phyloP scores from a whole-genome alignment of 2,329 filamentous ascomycete genomes.

The Venturia oleaginea region DNA sequence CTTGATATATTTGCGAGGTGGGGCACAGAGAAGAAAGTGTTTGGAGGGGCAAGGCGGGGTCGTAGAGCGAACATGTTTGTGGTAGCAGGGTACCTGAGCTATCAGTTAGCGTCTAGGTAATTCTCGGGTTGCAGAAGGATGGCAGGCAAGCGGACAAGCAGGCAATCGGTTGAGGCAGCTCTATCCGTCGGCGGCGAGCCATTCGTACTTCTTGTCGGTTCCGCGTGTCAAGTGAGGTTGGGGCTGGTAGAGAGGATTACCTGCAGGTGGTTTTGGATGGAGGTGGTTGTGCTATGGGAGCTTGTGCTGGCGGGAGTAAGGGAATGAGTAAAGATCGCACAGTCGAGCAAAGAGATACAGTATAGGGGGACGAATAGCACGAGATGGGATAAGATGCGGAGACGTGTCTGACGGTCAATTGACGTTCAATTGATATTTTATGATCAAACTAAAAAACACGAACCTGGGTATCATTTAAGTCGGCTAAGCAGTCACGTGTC shows the following conservation, averaged over 20 bases:
- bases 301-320: not conserved
- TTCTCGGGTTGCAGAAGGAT: not conserved
- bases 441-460: not conserved
- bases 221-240: not conserved
- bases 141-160: not conserved
- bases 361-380: not conserved
- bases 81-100: not conserved
- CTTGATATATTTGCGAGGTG: constrained; percentile 25
- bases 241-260: constrained; percentile 2
- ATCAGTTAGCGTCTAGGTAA: constrained; percentile 2
- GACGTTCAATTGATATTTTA: not conserved
- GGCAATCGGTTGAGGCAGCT: not conserved
- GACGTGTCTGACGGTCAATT: not conserved
- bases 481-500: not conserved
- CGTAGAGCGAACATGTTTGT: constrained; percentile 7
- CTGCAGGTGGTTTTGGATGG: not conserved
- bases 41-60: constrained; percentile 9
- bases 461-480: not conserved
- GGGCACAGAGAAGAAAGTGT: constrained; percentile 7
- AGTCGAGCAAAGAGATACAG: not conserved
- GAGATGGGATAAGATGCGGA: not conserved
- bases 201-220: not conserved
- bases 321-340: not conserved
- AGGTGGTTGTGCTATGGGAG: not conserved
- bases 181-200: not conserved